A percentile compares a stretch with the other conserved stretches of the same genome.
Conservation (phyloP, 2,329 filamentous ascomycete species). For the Apiospora sp. region DNA sequence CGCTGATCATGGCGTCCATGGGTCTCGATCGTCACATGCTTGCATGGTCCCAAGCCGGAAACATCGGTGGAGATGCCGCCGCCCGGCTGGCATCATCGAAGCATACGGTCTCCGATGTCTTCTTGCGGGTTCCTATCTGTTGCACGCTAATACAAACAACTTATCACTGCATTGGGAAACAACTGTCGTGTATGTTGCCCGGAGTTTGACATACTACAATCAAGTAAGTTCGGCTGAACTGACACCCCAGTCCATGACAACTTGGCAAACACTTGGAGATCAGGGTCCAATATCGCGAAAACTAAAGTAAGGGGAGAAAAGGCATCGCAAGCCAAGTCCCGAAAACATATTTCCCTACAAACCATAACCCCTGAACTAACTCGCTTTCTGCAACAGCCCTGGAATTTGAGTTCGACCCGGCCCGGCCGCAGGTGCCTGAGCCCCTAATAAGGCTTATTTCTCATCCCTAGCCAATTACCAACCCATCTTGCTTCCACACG, state of each 20-base stretch:
- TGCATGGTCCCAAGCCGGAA: background rate
- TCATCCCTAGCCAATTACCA: background rate
- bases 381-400: background rate
- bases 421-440: too few relatives aligned
- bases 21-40: background rate
- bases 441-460: constrained; percentile 2
- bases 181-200: background rate
- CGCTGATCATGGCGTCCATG: background rate
- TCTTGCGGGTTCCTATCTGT: background rate
- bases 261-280: background rate
- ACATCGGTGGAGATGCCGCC: background rate
- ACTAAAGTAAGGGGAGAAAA: background rate
- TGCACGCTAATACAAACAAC: too few relatives aligned
- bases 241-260: background rate
- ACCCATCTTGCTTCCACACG: background rate
- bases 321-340: background rate
- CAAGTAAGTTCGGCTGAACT: background rate
- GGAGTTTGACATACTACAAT: background rate
- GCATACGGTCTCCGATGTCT: background rate
- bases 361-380: constrained; percentile 15
- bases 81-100: background rate
- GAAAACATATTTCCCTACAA: background rate
- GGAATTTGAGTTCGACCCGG: constrained; percentile 1
- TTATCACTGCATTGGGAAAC: background rate
- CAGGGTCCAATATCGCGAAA: too few relatives aligned